Conservation (phyloP, 495 filamentous ascomycete species). For the Staphylotrichum tortipilum region DNA sequence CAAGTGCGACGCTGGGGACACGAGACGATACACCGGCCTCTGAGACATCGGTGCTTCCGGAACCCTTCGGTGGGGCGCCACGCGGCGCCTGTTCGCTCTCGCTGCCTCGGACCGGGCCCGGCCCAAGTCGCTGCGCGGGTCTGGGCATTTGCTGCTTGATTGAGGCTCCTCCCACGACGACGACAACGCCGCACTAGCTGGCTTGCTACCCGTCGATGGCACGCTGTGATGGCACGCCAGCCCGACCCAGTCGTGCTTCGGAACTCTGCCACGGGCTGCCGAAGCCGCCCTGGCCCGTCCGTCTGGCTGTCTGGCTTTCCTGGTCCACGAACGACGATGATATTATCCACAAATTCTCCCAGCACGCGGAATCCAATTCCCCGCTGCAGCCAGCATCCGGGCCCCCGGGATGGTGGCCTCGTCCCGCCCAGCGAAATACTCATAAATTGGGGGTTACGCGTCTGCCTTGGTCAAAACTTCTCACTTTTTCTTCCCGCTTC, state of each 20-base stretch:
- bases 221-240: constrained; percentile 4
- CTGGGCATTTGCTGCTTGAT: constrained; percentile 10
- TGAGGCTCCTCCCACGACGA: constrained; percentile 4
- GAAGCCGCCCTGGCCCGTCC: constrained; percentile 1
- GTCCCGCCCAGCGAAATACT: constrained; percentile 13
- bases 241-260: neutral
- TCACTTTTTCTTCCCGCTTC: constrained; percentile 13
- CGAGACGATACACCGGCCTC: neutral
- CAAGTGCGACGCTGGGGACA: neutral
- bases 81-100: neutral
- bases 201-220: constrained; percentile 3
- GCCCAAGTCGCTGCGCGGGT: constrained; percentile 1
- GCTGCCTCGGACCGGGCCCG: constrained; percentile 2
- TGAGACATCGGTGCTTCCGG: neutral
- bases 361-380: constrained; percentile 18
- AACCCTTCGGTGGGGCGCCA: neutral
- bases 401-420: constrained; percentile 17
- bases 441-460: constrained; percentile 30
- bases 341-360: constrained; percentile 27
- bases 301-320: constrained; percentile 16
- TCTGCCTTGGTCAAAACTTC: constrained; percentile 11
- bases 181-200: too few relatives aligned
- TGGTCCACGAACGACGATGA: constrained; percentile 14
- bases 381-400: constrained; percentile 21
- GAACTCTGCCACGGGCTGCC: constrained; percentile 11